phyloP scores from a whole-genome alignment of 352 stramenopile species.

The Phytophthora pinifolia region DNA sequence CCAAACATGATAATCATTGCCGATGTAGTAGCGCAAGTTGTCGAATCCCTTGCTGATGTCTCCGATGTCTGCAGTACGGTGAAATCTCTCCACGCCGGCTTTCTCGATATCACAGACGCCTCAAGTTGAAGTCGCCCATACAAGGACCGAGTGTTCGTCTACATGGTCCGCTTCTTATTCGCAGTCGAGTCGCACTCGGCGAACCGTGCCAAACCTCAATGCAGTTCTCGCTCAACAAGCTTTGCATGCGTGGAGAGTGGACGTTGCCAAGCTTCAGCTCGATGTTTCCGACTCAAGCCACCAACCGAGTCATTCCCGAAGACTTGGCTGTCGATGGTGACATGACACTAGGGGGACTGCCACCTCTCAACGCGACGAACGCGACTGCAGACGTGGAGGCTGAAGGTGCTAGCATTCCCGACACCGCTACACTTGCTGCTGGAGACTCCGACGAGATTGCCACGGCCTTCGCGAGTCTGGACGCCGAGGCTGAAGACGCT shows the following conservation, averaged over 20 bases:
- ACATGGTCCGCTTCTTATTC: constrained; percentile 26
- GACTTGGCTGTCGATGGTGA: constrained; percentile 14
- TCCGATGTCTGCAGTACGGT: no score
- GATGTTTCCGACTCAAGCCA: constrained; percentile 15
- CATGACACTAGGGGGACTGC: constrained; percentile 29
- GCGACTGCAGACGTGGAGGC: constrained; percentile 1
- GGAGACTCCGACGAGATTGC: constrained; percentile 25
- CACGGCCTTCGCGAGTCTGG: constrained; percentile 33
- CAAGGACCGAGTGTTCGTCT: constrained; percentile 23
- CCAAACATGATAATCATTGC: no score
- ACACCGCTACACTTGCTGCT: neutral
- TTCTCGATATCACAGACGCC: constrained; percentile 34
- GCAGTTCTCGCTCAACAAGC: constrained; percentile 25
- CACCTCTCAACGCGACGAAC: constrained; percentile 8
- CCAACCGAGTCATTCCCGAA: constrained; percentile 2
- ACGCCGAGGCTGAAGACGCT: constrained; percentile 10
- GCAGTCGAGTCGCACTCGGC: neutral
- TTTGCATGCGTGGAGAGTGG: constrained; percentile 11
- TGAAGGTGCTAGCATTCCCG: neutral
- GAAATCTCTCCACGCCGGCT: constrained; percentile 1
- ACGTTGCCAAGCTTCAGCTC: constrained; percentile 21
- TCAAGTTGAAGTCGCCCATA: constrained; percentile 19
- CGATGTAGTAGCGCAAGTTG: no score
- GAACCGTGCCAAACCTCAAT: constrained; percentile 1
- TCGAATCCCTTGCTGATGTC: no score